Evolutionary conservation across 768 basidiomycete species (phyloP), one percentile per base, ranked within the genome.

Genomic region (Chiua virens): DNA sequence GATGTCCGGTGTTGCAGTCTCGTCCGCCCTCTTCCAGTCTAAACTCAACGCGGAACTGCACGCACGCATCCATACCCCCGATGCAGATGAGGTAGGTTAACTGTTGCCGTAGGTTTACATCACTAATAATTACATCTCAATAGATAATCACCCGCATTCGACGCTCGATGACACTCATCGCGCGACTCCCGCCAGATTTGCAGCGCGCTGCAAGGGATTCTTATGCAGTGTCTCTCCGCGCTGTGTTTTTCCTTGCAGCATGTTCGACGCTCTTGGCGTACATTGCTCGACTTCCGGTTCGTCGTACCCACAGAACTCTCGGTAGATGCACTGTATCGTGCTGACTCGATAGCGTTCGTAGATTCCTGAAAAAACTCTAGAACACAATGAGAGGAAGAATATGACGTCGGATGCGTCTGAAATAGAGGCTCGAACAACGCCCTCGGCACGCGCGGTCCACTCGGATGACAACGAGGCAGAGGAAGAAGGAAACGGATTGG

Each of bases 1-100:
- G 70, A 82, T 85, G 0, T 72, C 70, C 23, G 84, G 83, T 15
- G 80, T 85, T 9, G 83, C 81, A 1, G 65, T 79, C n/a, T 77
- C 82, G 0, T 77, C 81, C 0, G 83, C 83, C 4, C 57, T 85
- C 14, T 85, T 85, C 68, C 83, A 85, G 54, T 74, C 73, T 17
- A 67, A 68, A 34, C 74, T 85, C 32, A 72, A 73, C 28, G 51
- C 46, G 5, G 79, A 81, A 53, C 67, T 85, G 15, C 69, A 62
- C 25, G 62, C 68, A 28, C 73, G 79, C 3, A 77, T 85, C 43
- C 70, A 70, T 1, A 66, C 65, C 1, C 71, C 72, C 4, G 72
- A 72, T 50, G 69, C 80, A 1, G 73, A 74, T 5, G 70, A 79
- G 61, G 83, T 77, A 23, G 53, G 3, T 10, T 22, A 18, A 32